These are phyloP conservation scores for Stachybotrys chlorohalonatus DNA, from an alignment of 2,329 filamentous ascomycete genomes.

Conservation along the genomic window DNA sequence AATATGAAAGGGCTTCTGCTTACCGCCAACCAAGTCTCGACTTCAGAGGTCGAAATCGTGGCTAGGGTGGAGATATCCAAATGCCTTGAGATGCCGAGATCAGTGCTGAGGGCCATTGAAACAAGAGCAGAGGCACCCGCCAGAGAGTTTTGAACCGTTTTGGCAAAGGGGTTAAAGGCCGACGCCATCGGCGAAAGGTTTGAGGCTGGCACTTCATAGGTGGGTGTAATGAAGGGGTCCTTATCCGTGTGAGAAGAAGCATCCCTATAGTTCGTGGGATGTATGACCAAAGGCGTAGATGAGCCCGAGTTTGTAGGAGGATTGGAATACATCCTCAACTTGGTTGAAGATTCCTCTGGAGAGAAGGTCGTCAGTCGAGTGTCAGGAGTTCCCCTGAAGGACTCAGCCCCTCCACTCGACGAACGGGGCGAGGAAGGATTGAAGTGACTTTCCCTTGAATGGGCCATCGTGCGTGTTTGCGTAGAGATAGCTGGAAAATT, in stretches of 20 bases:
- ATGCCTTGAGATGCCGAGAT: constrained; percentile 35
- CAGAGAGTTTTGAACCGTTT: constrained; percentile 1
- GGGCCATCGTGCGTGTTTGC: constrained; percentile 24
- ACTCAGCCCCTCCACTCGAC: constrained; percentile 42
- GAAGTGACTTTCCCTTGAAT: constrained; percentile 29
- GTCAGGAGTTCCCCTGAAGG: constrained; percentile 54
- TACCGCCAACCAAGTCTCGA: constrained; percentile 38
- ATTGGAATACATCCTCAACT: constrained; percentile 27
- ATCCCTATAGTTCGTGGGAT: not conserved
- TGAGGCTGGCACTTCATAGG: constrained; percentile 16
- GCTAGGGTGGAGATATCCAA: constrained; percentile 28
- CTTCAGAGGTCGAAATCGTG: constrained; percentile 22
- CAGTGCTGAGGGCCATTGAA: constrained; percentile 28
- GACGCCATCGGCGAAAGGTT: constrained; percentile 57
- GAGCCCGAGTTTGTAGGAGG: constrained; percentile 18
- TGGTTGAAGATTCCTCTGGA: constrained; percentile 43
- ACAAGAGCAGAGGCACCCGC: not conserved
- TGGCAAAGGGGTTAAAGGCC: constrained; percentile 42
- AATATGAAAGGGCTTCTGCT: constrained; percentile 6
- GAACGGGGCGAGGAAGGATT: constrained; percentile 42
- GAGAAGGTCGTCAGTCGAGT: constrained; percentile 57
- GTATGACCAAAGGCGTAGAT: constrained; percentile 14
- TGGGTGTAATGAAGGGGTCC: constrained; percentile 45
- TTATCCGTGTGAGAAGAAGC: constrained; percentile 22
- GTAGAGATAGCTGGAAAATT: not conserved